Evolutionary conservation across 2,329 filamentous ascomycete species (phyloP).

Genomic region (Annulohypoxylon truncatum): DNA sequence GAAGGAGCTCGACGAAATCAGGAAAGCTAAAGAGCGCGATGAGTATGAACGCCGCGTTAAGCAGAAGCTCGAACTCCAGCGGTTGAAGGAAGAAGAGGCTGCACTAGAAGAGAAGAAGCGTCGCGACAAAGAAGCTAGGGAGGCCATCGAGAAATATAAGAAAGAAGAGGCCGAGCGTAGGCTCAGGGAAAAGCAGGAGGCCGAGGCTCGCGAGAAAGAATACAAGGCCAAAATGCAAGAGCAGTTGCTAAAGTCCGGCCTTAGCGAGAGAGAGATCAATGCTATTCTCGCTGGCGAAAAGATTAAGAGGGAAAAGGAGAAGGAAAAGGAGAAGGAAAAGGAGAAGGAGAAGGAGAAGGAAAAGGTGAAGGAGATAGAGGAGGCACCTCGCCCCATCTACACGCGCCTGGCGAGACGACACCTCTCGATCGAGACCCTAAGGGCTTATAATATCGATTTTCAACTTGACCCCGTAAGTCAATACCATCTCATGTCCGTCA

Average conservation of each 20-base stretch:
- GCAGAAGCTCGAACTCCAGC: constrained; percentile 62
- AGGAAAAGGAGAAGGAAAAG: constrained; percentile 51
- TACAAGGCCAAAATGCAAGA: constrained; percentile 68
- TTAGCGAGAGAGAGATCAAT: constrained; percentile 68
- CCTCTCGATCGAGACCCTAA: constrained; percentile 71
- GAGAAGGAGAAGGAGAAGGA: constrained; percentile 25
- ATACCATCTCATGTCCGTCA: not conserved
- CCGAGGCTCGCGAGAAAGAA: constrained; percentile 63
- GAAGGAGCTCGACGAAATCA: constrained; percentile 51
- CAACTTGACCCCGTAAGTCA: constrained; percentile 66
- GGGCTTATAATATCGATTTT: constrained; percentile 66
- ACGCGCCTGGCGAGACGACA: constrained; percentile 72
- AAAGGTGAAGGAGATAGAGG: constrained; percentile 17
- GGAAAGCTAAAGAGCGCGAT: constrained; percentile 59
- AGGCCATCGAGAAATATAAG: constrained; percentile 65
- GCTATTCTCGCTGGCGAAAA: constrained; percentile 62
- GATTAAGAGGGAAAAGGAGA: constrained; percentile 63
- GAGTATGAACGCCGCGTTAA: constrained; percentile 64
- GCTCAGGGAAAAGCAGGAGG: constrained; percentile 60
- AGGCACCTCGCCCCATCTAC: constrained; percentile 63
- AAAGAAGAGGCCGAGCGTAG: constrained; percentile 60
- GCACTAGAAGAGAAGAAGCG: constrained; percentile 58
- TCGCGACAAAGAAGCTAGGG: constrained; percentile 60
- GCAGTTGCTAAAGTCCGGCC: constrained; percentile 67
- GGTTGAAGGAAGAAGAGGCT: constrained; percentile 60